Percentiles rank a stretch among this genome's conserved stretches.
Evolutionary conservation across 2,329 filamentous ascomycete genomes (phyloP).

Genomic region (Ophiobolus disseminans): DNA sequence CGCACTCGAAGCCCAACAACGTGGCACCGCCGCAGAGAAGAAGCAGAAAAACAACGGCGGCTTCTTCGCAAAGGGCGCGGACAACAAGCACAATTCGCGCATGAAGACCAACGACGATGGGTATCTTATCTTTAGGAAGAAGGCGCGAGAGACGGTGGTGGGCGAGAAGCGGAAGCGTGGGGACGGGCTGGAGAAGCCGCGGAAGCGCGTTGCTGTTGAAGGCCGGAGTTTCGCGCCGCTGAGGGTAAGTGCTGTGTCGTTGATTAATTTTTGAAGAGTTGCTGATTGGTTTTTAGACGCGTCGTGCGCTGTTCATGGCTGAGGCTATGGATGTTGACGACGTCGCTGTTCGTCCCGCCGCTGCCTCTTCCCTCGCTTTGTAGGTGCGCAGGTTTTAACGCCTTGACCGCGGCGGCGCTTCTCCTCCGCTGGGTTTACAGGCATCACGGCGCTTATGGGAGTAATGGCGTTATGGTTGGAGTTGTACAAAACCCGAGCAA

Average conservation of each 20-base stretch:
- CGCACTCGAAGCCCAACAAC: not conserved
- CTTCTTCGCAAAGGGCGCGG: not conserved
- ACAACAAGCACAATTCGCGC: not conserved
- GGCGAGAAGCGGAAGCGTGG: slow-evolving; percentile 7
- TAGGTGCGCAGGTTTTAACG: no score
- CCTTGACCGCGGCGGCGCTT: no score
- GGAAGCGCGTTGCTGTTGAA: slow-evolving; percentile 1
- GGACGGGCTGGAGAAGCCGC: not conserved
- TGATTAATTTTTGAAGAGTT: not conserved
- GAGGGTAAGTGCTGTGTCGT: not conserved
- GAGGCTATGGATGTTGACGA: not conserved
- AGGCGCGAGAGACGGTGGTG: not conserved
- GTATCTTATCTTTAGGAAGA: not conserved
- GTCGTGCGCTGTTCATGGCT: not conserved
- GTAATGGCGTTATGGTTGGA: no score
- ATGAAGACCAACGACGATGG: not conserved
- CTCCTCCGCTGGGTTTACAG: no score
- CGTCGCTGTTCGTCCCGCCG: not conserved
- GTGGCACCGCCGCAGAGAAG: not conserved
- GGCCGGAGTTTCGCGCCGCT: slow-evolving; percentile 3
- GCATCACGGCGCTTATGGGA: no score
- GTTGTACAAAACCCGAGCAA: no score
- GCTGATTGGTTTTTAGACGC: not conserved
- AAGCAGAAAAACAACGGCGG: not conserved
- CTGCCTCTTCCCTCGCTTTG: not conserved